Conservation (phyloP, 1,284 basidiomycete genomes). For the Puccinia sorghi region DNA sequence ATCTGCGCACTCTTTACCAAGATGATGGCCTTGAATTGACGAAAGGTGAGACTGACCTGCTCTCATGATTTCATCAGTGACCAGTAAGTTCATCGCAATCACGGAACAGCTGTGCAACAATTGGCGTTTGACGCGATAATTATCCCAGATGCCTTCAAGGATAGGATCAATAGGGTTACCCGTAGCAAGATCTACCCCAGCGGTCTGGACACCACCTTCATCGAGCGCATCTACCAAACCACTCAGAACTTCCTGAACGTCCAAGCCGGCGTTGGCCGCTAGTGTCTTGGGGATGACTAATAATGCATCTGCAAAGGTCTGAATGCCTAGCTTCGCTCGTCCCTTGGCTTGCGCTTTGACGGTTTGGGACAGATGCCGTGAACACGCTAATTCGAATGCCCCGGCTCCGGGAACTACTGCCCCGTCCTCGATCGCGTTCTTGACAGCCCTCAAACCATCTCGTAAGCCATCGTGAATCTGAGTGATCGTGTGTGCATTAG, state of each 20-base stretch:
- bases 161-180: slow-evolving; percentile 97
- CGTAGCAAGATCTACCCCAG: slow-evolving; percentile 84
- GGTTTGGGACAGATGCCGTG: slow-evolving; percentile 72
- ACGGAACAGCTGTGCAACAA: slow-evolving; percentile 95
- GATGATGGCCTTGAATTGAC: neutral
- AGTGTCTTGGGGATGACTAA: slow-evolving; percentile 95
- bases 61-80: slow-evolving; percentile 61
- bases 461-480: slow-evolving; percentile 97
- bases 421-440: slow-evolving; percentile 93
- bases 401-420: slow-evolving; percentile 89
- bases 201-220: slow-evolving; percentile 68
- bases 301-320: slow-evolving; percentile 93
- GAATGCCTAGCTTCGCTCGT: slow-evolving; percentile 94
- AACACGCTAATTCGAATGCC: slow-evolving; percentile 94
- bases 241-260: slow-evolving; percentile 93
- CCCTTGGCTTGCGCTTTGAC: slow-evolving; percentile 86
- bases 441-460: slow-evolving; percentile 92
- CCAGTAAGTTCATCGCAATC: slow-evolving; percentile 89
- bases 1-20: neutral
- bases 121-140: slow-evolving; percentile 96
- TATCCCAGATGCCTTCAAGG: slow-evolving; percentile 96
- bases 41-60: slow-evolving; percentile 65
- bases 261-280: slow-evolving; percentile 93
- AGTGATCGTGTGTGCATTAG: slow-evolving; percentile 91
- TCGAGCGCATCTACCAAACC: slow-evolving; percentile 79